phyloP scores from a whole-genome alignment of 805 yeast genomes.

The Torulaspora microellipsoides region DNA sequence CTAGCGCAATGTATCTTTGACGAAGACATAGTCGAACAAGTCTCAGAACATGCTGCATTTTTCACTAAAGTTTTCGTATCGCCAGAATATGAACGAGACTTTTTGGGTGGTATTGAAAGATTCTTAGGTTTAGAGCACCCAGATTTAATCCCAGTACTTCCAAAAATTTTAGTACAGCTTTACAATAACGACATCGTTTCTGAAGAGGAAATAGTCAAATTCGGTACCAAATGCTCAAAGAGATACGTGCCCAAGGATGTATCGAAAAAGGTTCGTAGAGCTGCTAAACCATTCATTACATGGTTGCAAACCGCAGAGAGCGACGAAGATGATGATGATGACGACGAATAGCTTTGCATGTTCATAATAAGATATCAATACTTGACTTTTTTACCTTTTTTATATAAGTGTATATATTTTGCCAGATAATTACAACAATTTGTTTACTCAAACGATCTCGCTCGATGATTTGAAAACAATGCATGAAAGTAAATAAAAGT shows the following conservation, averaged over 20 bases:
- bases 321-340: conserved; percentile 55
- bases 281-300: conserved; percentile 90
- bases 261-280: conserved; percentile 89
- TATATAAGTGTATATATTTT: background rate
- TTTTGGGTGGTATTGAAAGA: conserved; percentile 95
- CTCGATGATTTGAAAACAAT: background rate
- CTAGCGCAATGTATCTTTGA: conserved; percentile 86
- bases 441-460: background rate
- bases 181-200: conserved; percentile 81
- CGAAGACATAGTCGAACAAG: conserved; percentile 66
- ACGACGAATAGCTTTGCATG: conserved; percentile 11
- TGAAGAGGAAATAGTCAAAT: conserved; percentile 73
- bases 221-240: conserved; percentile 88
- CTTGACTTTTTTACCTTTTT: conserved; percentile 1
- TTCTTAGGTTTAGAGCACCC: conserved; percentile 79
- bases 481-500: background rate
- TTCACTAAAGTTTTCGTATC: conserved; percentile 64
- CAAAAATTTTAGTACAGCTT: conserved; percentile 74
- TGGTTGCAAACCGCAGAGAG: conserved; percentile 96
- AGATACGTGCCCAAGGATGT: conserved; percentile 89
- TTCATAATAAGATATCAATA: conserved; percentile 18
- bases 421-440: too few relatives aligned
- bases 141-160: conserved; percentile 62
- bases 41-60: conserved; percentile 75
- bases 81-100: conserved; percentile 73